A percentile compares a stretch with the other conserved stretches of the same genome.
These are phyloP conservation scores for Cladosporium cucumerinum DNA, from an alignment of 2,329 filamentous ascomycete species.

Conservation along the genomic window DNA sequence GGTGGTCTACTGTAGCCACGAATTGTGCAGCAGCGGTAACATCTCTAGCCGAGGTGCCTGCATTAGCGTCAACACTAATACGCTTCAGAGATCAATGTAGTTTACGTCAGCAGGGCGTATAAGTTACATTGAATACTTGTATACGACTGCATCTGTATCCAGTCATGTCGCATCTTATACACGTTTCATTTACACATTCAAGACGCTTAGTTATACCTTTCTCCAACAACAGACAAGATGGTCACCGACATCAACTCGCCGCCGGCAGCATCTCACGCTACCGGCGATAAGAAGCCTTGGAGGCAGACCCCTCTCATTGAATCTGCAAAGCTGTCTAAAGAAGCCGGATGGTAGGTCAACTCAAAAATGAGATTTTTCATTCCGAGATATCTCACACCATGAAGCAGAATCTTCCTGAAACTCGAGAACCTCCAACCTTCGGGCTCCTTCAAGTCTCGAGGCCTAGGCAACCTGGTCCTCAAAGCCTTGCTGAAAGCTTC, in stretches of 20 bases:
- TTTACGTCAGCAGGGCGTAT: constrained; percentile 4
- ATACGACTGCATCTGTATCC: neutral
- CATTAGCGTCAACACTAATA: neutral
- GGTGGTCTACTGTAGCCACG: neutral
- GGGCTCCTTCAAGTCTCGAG: constrained; percentile 78
- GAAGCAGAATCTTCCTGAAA: constrained; percentile 75
- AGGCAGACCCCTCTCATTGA: constrained; percentile 68
- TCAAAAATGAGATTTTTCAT: constrained; percentile 4
- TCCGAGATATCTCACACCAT: neutral
- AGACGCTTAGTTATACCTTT: no score
- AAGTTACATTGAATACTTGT: neutral
- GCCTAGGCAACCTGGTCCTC: constrained; percentile 69
- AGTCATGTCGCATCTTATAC: neutral
- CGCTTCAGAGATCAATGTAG: neutral
- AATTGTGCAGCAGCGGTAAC: neutral
- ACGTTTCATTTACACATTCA: neutral
- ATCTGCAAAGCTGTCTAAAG: constrained; percentile 63
- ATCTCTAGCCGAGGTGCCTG: neutral
- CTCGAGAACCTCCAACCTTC: constrained; percentile 81
- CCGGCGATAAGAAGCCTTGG: constrained; percentile 44
- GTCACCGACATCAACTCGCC: neutral
- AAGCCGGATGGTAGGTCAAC: constrained; percentile 64
- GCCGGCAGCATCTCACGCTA: neutral
- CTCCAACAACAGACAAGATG: neutral
- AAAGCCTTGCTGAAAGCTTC: constrained; percentile 42